These are phyloP conservation scores for Penicillium coprophilum DNA, from an alignment of 495 filamentous ascomycete genomes.

Conservation along the genomic window DNA sequence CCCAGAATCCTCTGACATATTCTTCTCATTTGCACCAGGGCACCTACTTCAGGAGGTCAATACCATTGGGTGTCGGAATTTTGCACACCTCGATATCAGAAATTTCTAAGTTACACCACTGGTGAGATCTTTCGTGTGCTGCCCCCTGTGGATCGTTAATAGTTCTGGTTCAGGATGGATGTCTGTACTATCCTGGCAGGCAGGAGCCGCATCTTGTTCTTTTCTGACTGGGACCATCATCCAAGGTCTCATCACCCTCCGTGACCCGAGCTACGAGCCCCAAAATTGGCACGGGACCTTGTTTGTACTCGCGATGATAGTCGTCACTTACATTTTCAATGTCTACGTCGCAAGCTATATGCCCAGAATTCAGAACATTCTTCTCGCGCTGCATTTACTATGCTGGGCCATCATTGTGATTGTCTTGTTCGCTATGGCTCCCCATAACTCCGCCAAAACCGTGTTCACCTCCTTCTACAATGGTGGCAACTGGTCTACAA, in stretches of 20 bases:
- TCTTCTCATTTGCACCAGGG: not conserved
- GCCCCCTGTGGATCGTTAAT: not conserved
- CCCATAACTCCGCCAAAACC: slow-evolving; percentile 33
- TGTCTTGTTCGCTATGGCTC: slow-evolving; percentile 44
- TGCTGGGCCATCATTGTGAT: slow-evolving; percentile 38
- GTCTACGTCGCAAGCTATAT: slow-evolving; percentile 39
- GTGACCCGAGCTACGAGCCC: slow-evolving; percentile 35
- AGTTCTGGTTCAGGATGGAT: slow-evolving; percentile 40
- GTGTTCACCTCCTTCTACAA: slow-evolving; percentile 51
- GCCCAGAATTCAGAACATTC: slow-evolving; percentile 38
- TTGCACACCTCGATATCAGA: slow-evolving; percentile 38
- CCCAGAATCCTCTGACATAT: slow-evolving; percentile 28
- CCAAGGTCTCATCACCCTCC: slow-evolving; percentile 41
- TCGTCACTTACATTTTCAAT: slow-evolving; percentile 44
- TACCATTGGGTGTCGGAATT: slow-evolving; percentile 55
- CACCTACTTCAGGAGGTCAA: slow-evolving; percentile 36
- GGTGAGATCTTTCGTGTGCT: slow-evolving; percentile 18
- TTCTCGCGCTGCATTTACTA: slow-evolving; percentile 42
- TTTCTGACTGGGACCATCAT: slow-evolving; percentile 49
- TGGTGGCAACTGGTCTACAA: slow-evolving; percentile 47
- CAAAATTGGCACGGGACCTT: slow-evolving; percentile 46
- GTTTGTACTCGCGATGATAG: slow-evolving; percentile 43
- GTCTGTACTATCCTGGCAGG: slow-evolving; percentile 44
- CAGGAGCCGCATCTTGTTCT: slow-evolving; percentile 35
- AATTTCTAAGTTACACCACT: slow-evolving; percentile 46